Evolutionary conservation across 2,329 filamentous ascomycete species (phyloP).

Genomic region (Neoarthrinium moseri): DNA sequence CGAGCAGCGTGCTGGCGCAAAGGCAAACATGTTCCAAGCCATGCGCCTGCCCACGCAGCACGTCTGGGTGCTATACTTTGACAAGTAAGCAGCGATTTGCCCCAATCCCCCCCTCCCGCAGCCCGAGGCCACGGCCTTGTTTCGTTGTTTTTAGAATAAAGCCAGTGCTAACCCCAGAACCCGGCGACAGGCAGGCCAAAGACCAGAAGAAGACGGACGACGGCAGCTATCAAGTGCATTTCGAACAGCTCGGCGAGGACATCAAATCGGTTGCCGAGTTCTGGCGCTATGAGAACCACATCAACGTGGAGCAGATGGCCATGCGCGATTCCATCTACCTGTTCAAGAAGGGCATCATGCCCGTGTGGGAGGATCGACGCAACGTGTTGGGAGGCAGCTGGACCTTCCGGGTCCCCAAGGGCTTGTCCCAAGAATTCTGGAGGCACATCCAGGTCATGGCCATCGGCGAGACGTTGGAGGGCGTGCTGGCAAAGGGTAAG

Average conservation of each 20-base stretch:
- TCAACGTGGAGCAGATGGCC: slow-evolving; percentile 72
- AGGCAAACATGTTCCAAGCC: slow-evolving; percentile 78
- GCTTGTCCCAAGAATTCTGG: slow-evolving; percentile 72
- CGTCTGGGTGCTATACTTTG: slow-evolving; percentile 74
- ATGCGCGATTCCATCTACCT: slow-evolving; percentile 77
- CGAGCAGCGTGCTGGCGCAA: slow-evolving; percentile 72
- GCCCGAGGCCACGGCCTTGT: slow-evolving; percentile 8
- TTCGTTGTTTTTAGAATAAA: neutral
- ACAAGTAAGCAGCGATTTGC: slow-evolving; percentile 41
- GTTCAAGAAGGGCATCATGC: slow-evolving; percentile 75
- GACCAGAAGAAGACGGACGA: slow-evolving; percentile 40
- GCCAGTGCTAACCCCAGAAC: slow-evolving; percentile 9
- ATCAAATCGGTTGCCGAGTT: slow-evolving; percentile 84
- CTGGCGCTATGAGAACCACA: slow-evolving; percentile 81
- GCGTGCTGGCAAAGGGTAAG: slow-evolving; percentile 68
- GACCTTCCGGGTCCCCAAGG: slow-evolving; percentile 88
- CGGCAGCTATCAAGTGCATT: slow-evolving; percentile 49
- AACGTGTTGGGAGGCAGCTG: slow-evolving; percentile 85
- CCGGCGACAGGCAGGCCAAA: slow-evolving; percentile 39
- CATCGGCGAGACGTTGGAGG: slow-evolving; percentile 78
- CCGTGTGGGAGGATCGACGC: slow-evolving; percentile 82
- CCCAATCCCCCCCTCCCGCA: neutral
- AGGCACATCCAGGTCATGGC: slow-evolving; percentile 78
- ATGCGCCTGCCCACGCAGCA: slow-evolving; percentile 76
- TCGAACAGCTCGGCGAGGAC: slow-evolving; percentile 61